Evolutionary conservation across 2,329 filamentous ascomycete species (phyloP), one percentile per base, ranked within the genome.

Genomic region (Aspergillus tubingensis): DNA sequence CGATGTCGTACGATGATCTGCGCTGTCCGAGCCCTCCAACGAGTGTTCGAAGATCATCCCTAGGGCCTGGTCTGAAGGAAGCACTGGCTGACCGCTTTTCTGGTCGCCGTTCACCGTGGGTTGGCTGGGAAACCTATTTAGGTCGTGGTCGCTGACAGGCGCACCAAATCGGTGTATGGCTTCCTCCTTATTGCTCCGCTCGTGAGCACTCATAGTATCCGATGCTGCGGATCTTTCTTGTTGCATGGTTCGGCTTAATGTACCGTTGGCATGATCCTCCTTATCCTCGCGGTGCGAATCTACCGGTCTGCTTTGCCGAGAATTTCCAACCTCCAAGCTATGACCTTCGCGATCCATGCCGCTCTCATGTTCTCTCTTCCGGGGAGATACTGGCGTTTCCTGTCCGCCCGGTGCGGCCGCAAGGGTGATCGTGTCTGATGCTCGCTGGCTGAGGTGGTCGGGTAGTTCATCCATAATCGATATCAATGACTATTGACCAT

Each of bases 1-100:
- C 23, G 65, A 63, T 30, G 44, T 61, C 54, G 47, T 52, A 23
- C 39, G 58, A 41, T 48, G 43, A 5, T 66, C 63, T 13, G 54
- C 25, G 21, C 61, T 62, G 7, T 57, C 47, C 1, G 58, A 21
- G 3, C 41, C 56, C 48, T 60, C 51, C 39, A 63, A 19, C 5
- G 60, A 60, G 44, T 68, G 66, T 36, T 66, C 60, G 43, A 67
- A 63, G 39, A 69, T 41, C 36, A 69, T 50, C 8, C 67, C 66
- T 30, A 68, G 54, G 8, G 63, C 57, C 55, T 67, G 65, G 13
- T 68, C 67, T 13, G 62, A 54, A 13, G 51, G 5, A 30, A 60
- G 43, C 23, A 61, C 41, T 25, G 55, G 57, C 38, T 62, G 60
- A 62, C 54, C 61, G 59, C 57, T 43, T 60, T 67, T 67, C 59